Evolutionary conservation across 2,329 filamentous ascomycete genomes (phyloP), one percentile per base, ranked within the genome.

Genomic region (Aspergillus neoniger): DNA sequence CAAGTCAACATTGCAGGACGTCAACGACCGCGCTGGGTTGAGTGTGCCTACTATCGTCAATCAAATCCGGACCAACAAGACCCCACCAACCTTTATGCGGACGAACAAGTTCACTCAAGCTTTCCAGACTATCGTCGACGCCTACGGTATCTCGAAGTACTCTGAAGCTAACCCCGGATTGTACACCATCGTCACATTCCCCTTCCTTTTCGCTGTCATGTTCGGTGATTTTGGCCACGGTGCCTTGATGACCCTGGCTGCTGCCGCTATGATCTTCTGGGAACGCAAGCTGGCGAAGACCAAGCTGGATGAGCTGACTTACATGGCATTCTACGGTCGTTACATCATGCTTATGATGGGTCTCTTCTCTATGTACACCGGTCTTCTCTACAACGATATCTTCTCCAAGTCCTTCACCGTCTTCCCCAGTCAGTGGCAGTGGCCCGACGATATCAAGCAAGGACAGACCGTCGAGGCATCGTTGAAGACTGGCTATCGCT

Each of bases 161-260:
- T 91, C 91, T 68, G 95, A 99, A 80, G 91, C 97, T 76, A 99
- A 99, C 79, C 95, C 95, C 59, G 94, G 92, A 63, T 85, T 99
- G 21, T 94, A 94, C 39, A 95, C 96, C 55, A 92, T 98, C 67
- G 89, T 99, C 65, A 99, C 95, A 5, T 99, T 99, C 79, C 95
- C 96, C n/a, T 99, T 99, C 83, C 83, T 99, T 64, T 99, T 99
- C 75, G 95, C 95, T 53, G 95, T 99, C 86, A 99, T 99, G 95
- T 99, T 99, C 74, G 96, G 95, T 82, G 95, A 99, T 78, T 89
- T 96, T 61, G 96, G 95, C 55, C 95, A 99, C 73, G 95, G 94
- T 67, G 77, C 89, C 66, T 90, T 99, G 76, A 96, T 99, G 90
- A 84, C 94, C 47, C 75, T 86, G 58, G 91, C 92, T 59, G 91